Conservation (phyloP, 2,329 filamentous ascomycete species). For the Pezicula neosporulosa region DNA sequence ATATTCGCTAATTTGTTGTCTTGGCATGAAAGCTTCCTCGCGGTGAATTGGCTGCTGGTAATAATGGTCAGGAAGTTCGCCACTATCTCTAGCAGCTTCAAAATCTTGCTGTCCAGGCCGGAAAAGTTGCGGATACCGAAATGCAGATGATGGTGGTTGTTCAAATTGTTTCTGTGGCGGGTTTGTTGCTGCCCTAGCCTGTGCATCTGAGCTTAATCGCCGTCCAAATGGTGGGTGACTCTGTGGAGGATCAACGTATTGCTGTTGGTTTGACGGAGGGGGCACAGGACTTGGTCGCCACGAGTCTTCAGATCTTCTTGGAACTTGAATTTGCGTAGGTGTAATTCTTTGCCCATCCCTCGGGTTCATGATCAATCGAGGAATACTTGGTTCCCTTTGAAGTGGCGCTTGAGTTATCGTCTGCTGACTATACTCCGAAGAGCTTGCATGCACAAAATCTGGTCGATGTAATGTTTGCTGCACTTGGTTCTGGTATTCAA, state of each 20-base stretch:
- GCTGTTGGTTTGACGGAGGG: slow-evolving; percentile 5
- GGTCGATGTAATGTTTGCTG: background rate
- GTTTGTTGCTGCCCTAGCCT: slow-evolving; percentile 5
- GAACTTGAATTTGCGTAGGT: background rate
- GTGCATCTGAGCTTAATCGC: slow-evolving; percentile 8
- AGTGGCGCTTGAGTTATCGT: background rate
- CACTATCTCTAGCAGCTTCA: slow-evolving; percentile 15
- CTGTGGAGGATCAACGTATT: slow-evolving; percentile 1
- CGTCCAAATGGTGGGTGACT: background rate
- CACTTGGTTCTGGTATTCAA: background rate
- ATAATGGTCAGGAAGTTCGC: slow-evolving; percentile 22
- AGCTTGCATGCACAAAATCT: background rate
- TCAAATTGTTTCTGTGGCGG: slow-evolving; percentile 24
- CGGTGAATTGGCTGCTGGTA: slow-evolving; percentile 23
- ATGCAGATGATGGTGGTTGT: slow-evolving; percentile 47
- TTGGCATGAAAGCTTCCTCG: slow-evolving; percentile 34
- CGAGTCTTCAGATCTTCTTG: slow-evolving; percentile 17
- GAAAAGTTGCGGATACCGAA: slow-evolving; percentile 47
- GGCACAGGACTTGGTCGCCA: slow-evolving; percentile 15
- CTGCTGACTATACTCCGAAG: background rate
- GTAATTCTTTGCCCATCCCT: background rate
- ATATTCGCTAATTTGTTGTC: slow-evolving; percentile 36
- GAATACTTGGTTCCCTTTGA: background rate
- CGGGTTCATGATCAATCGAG: background rate
- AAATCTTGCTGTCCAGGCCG: slow-evolving; percentile 22